These are phyloP conservation scores for Phalaenopsis aphrodite DNA, from an alignment of 106 monocot species.

Conservation along the genomic window DNA sequence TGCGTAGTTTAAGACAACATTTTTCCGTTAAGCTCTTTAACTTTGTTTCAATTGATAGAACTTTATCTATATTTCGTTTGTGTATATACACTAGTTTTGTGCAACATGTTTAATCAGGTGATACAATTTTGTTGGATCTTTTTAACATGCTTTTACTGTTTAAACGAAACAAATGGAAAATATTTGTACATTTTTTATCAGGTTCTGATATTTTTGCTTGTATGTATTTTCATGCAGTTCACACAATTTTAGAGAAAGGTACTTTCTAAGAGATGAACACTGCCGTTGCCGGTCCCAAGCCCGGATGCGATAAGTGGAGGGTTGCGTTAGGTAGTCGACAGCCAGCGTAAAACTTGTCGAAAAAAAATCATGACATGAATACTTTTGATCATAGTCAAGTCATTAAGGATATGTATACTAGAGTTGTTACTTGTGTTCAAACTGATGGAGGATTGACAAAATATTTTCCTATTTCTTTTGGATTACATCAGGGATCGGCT, in stretches of 20 bases:
- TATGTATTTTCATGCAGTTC: constrained; percentile 84
- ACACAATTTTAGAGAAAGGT: constrained; percentile 81
- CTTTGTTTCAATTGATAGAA: not conserved
- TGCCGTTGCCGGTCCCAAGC: too few relatives aligned
- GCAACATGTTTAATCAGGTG: not conserved
- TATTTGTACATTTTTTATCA: not conserved
- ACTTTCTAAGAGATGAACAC: not conserved
- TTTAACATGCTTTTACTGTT: not conserved
- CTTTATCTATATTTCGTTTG: not conserved
- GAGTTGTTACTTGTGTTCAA: too few relatives aligned
- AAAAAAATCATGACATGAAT: too few relatives aligned
- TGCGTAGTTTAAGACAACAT: not conserved
- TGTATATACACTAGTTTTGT: not conserved
- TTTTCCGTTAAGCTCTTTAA: not conserved
- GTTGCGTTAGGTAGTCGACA: too few relatives aligned
- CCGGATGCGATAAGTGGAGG: too few relatives aligned
- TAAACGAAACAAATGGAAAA: not conserved
- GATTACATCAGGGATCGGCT: too few relatives aligned
- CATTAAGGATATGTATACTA: too few relatives aligned
- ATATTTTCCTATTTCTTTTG: too few relatives aligned
- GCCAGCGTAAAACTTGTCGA: too few relatives aligned
- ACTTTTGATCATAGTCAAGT: too few relatives aligned
- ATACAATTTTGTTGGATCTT: not conserved
- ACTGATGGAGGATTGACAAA: too few relatives aligned
- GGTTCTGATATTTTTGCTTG: constrained; percentile 81